Conservation (phyloP, 2,329 filamentous ascomycete species). For the Fusarium brevicatenulatum region DNA sequence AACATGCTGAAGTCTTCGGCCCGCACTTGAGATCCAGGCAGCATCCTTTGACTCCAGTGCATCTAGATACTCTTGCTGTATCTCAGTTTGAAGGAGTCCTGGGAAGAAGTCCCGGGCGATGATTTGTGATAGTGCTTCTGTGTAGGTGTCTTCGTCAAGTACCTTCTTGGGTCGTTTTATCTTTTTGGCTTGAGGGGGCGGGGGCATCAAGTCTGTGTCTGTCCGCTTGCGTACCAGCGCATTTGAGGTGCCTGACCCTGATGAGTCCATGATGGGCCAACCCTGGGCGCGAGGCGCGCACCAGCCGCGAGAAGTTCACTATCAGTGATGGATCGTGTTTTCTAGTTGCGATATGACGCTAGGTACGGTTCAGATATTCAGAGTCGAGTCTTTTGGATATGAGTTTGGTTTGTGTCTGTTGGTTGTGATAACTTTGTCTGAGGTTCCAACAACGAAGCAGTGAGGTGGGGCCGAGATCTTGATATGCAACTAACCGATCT, state of each 20-base stretch:
- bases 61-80: slow-evolving; percentile 91
- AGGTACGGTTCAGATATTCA: not conserved
- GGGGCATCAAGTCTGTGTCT: slow-evolving; percentile 81
- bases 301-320: not conserved
- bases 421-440: not conserved
- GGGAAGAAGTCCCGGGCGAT: slow-evolving; percentile 98
- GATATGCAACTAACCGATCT: slow-evolving; percentile 42
- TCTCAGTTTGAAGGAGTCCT: slow-evolving; percentile 84
- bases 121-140: slow-evolving; percentile 88
- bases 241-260: slow-evolving; percentile 53
- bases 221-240: slow-evolving; percentile 76
- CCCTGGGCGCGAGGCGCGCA: not conserved
- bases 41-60: slow-evolving; percentile 87
- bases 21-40: slow-evolving; percentile 86
- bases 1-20: slow-evolving; percentile 75
- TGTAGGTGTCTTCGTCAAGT: slow-evolving; percentile 94
- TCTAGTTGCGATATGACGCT: not conserved
- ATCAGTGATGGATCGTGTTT: not conserved
- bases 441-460: not conserved
- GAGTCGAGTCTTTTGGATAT: not conserved
- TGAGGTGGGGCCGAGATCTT: slow-evolving; percentile 24
- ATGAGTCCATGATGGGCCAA: slow-evolving; percentile 50
- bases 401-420: not conserved
- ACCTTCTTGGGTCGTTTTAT: slow-evolving; percentile 91
- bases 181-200: slow-evolving; percentile 83